Base-by-base conservation (phyloP, 192 early-diverging fungal species). In the Haplosporangium gracile region DNA sequence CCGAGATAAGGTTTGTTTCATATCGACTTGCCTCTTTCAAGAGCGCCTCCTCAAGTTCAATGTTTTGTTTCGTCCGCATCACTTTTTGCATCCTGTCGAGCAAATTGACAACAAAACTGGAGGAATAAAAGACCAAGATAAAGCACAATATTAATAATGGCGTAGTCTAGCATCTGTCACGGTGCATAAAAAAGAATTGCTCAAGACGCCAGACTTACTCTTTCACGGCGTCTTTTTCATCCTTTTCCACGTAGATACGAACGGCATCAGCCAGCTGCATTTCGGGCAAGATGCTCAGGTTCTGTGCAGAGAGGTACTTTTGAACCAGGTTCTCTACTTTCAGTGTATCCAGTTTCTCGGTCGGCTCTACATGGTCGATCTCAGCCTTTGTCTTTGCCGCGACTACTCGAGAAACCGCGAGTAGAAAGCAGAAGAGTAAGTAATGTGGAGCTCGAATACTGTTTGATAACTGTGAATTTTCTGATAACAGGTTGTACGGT, bases 221-320 rank as follows among this genome's bases (percentile, higher is more conserved):
- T 79, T 89, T 88, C 69, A 97, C 95, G 6, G 96, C 96, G 43
- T 96, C 95, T 74, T 91, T 93, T 47, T 97, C 97, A 69, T 96
- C 94, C 88, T 97, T 97, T 68, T 96, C 95, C 4, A 97, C 95
- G 90, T 94, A 97, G 68, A 92, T 69, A 7, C 92, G 88, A 5
- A 97, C 92, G 13, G 95, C 95, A 72, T 96, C 94, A 15, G 91
- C 93, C 20, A 97, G 90, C 81, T 95, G 92, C 47, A 95, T 91
- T 69, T 96, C 97, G 10, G 95, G 93, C 45, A 97, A 90, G 82
- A 97, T 90, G 39, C 90, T 90, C 29, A 93, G 88, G 49, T 94
- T 91, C 26, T 88, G 83, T 16, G 84, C 84, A 5, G 93, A 89
- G 3, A 97, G 91, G 73, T 93, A 96, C 74, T 97, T 94, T 72